These are phyloP conservation scores for Candolleomyces aberdarensis DNA, from an alignment of 768 basidiomycete genomes.

Conservation along the genomic window DNA sequence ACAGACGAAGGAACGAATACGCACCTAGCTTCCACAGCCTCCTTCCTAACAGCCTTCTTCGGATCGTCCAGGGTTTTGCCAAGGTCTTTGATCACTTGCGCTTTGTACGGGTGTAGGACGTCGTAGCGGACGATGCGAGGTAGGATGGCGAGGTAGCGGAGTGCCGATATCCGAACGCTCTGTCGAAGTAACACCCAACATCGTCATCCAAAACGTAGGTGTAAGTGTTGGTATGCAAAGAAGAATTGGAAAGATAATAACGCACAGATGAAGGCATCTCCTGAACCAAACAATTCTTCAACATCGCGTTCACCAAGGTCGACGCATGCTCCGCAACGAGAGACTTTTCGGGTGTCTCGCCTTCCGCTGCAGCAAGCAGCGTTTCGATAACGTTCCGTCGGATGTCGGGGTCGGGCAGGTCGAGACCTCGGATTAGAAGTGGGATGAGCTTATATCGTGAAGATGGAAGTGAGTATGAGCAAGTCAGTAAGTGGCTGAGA, in stretches of 20 bases:
- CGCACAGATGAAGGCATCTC: conserved; percentile 57
- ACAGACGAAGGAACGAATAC: conserved; percentile 8
- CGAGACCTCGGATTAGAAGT: conserved; percentile 79
- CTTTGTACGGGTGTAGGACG: conserved; percentile 77
- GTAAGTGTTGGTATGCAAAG: conserved; percentile 2
- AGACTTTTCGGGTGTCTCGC: conserved; percentile 44
- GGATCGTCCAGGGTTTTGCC: conserved; percentile 84
- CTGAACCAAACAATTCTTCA: conserved; percentile 55
- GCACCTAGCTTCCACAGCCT: conserved; percentile 79
- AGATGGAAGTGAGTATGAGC: conserved; percentile 1
- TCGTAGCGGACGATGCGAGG: conserved; percentile 81
- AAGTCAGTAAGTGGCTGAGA: too few relatives aligned
- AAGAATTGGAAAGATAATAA: not conserved
- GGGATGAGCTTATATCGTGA: conserved; percentile 68
- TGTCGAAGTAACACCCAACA: conserved; percentile 34
- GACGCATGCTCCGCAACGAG: conserved; percentile 66
- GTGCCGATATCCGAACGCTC: conserved; percentile 73
- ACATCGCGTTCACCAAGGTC: conserved; percentile 66
- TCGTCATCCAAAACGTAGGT: too few relatives aligned
- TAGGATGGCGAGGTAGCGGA: conserved; percentile 70
- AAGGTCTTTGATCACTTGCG: conserved; percentile 69
- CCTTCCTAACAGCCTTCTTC: conserved; percentile 77
- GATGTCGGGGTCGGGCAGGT: conserved; percentile 69
- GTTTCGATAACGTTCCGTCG: conserved; percentile 80
- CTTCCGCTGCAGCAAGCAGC: conserved; percentile 66